A percentile compares a stretch with the other conserved stretches of the same genome.
Evolutionary conservation across 2,329 filamentous ascomycete species (phyloP).

Genomic region (Cercospora zeae-maydis): DNA sequence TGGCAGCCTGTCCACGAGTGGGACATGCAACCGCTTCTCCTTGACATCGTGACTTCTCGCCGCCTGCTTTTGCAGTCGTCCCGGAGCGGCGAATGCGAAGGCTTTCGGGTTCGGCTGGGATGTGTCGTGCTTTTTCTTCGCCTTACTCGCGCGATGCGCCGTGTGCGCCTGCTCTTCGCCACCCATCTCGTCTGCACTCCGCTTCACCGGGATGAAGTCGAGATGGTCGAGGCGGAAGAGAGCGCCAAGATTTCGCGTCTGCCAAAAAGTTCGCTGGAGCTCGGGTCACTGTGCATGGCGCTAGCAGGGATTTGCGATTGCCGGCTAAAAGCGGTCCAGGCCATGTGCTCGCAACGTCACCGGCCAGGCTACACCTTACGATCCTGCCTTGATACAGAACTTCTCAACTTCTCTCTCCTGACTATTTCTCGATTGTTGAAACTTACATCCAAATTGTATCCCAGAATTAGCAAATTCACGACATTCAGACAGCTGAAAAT

Average conservation of each 20-base stretch:
- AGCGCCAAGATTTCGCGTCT: conserved; percentile 17
- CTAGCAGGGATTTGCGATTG: background rate
- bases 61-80: conserved; percentile 71
- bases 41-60: conserved; percentile 75
- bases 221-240: conserved; percentile 1
- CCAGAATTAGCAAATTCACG: conserved; percentile 9
- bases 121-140: conserved; percentile 69
- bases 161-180: conserved; percentile 69
- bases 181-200: conserved; percentile 26
- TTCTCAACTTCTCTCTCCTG: background rate
- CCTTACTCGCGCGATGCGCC: conserved; percentile 80
- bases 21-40: conserved; percentile 94
- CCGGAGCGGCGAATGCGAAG: conserved; percentile 79
- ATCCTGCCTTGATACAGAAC: background rate
- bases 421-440: background rate
- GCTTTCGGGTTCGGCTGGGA: conserved; percentile 81
- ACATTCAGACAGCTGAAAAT: conserved; percentile 14
- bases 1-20: conserved; percentile 89
- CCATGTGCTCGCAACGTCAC: conserved; percentile 12
- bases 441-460: conserved; percentile 5
- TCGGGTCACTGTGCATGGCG: conserved; percentile 3
- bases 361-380: conserved; percentile 2
- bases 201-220: background rate
- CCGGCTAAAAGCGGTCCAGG: conserved; percentile 7
- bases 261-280: conserved; percentile 7